Percentiles rank a stretch among this genome's conserved stretches.
These are phyloP conservation scores for Termitomyces sp. DNA, from an alignment of 1,284 basidiomycete species.

Conservation along the genomic window DNA sequence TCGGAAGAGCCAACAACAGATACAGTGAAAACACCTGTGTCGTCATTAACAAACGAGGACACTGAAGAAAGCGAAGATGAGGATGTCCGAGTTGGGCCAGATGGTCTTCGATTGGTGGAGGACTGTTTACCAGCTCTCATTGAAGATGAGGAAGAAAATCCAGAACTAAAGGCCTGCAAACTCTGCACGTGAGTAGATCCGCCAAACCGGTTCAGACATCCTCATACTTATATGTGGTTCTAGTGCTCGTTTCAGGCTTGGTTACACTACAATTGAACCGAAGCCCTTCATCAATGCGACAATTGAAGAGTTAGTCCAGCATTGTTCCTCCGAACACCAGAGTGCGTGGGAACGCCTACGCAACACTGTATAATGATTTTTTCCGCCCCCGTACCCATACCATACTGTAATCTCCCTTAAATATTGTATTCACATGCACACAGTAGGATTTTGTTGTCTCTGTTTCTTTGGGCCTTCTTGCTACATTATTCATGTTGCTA, in stretches of 20 bases:
- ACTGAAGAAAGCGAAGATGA: slow-evolving; percentile 19
- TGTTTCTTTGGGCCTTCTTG: background rate
- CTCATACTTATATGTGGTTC: background rate
- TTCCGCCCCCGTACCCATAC: background rate
- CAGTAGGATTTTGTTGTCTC: slow-evolving; percentile 1
- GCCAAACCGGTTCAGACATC: slow-evolving; percentile 1
- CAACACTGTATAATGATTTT: slow-evolving; percentile 8
- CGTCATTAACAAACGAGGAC: background rate
- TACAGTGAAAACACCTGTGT: background rate
- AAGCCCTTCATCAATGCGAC: slow-evolving; percentile 27
- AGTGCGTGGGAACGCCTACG: slow-evolving; percentile 31
- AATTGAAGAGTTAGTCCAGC: slow-evolving; percentile 30
- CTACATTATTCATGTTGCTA: background rate
- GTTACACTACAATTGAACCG: slow-evolving; percentile 23
- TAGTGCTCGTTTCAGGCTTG: slow-evolving; percentile 27
- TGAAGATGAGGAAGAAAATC: slow-evolving; percentile 35
- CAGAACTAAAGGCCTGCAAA: slow-evolving; percentile 36
- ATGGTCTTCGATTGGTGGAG: slow-evolving; percentile 35
- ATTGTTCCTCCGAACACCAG: slow-evolving; percentile 31
- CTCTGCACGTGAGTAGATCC: slow-evolving; percentile 45
- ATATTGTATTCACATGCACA: background rate
- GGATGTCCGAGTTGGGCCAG: slow-evolving; percentile 32
- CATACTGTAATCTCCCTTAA: slow-evolving; percentile 1
- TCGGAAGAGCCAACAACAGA: background rate
- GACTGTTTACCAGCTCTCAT: slow-evolving; percentile 46